phyloP scores from a whole-genome alignment of 2,329 filamentous ascomycete species.

The Penicillium sp. region DNA sequence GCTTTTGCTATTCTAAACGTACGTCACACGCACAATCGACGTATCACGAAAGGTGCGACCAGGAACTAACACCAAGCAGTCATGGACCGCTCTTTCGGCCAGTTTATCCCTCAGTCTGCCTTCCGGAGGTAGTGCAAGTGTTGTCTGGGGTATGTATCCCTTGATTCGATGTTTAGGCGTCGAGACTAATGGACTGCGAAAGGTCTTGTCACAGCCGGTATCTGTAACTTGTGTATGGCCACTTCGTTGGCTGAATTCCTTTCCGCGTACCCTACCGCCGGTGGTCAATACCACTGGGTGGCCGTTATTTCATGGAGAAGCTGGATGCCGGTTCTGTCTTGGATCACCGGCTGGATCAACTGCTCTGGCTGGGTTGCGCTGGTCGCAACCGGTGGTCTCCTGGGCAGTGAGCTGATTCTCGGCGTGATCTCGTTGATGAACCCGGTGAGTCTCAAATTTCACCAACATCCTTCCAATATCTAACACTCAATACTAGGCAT shows the following conservation, averaged over 20 bases:
- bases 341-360: constrained; percentile 70
- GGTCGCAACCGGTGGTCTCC: constrained; percentile 66
- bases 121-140: constrained; percentile 68
- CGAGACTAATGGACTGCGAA: not conserved
- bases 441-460: constrained; percentile 34
- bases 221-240: constrained; percentile 71
- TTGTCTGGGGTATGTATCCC: constrained; percentile 68
- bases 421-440: constrained; percentile 65
- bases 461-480: not conserved
- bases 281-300: constrained; percentile 72
- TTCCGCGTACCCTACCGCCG: constrained; percentile 62
- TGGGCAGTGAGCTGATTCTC: constrained; percentile 67
- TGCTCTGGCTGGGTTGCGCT: constrained; percentile 70
- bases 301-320: constrained; percentile 58
- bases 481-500: constrained; percentile 35
- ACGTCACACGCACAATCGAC: constrained; percentile 13
- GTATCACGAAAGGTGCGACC: not conserved
- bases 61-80: constrained; percentile 31
- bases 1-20: constrained; percentile 64
- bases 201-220: constrained; percentile 57
- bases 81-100: constrained; percentile 62
- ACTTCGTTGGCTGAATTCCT: constrained; percentile 71
- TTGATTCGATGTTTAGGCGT: not conserved
- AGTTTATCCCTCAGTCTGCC: constrained; percentile 64
- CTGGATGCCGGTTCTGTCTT: constrained; percentile 65